Percentiles rank a stretch among this genome's conserved stretches.
Evolutionary conservation across 305 asterid genomes (phyloP).

Genomic region (Striga hermonthica): DNA sequence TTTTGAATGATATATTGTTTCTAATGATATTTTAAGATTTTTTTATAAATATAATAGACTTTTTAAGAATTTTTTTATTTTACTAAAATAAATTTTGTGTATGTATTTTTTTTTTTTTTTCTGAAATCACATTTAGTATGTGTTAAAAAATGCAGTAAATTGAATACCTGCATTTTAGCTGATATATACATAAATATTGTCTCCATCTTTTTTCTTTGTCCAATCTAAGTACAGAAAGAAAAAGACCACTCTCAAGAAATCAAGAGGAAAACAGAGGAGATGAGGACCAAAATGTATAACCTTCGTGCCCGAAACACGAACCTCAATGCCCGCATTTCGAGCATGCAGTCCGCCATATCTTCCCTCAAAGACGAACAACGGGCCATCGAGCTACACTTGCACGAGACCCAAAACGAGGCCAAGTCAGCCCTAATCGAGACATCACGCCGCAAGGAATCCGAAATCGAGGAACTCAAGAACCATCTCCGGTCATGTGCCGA

Average conservation of each 20-base stretch:
- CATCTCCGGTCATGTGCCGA: conserved; percentile 3
- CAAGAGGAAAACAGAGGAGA: conserved; percentile 50
- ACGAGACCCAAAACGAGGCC: conserved; percentile 56
- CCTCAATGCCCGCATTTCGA: conserved; percentile 40
- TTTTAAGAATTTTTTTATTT: too few relatives aligned
- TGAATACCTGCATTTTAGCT: too few relatives aligned
- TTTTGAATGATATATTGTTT: too few relatives aligned
- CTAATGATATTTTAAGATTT: too few relatives aligned
- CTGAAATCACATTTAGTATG: too few relatives aligned
- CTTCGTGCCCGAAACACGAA: conserved; percentile 50
- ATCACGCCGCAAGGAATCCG: conserved; percentile 37
- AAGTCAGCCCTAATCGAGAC: conserved; percentile 37
- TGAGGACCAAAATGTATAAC: conserved; percentile 43
- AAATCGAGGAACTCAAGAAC: conserved; percentile 41
- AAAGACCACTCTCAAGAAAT: conserved; percentile 41
- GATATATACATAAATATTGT: too few relatives aligned
- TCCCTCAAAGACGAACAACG: conserved; percentile 59
- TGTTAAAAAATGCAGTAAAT: too few relatives aligned
- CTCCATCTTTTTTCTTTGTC: not conserved
- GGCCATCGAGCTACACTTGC: conserved; percentile 38
- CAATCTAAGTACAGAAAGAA: conserved; percentile 58
- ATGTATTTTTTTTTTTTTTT: too few relatives aligned
- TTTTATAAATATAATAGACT: too few relatives aligned
- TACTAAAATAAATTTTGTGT: too few relatives aligned
- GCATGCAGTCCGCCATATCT: conserved; percentile 60